A percentile compares a stretch with the other conserved stretches of the same genome.
phyloP scores from a whole-genome alignment of 2,329 filamentous ascomycete species.

The Xylaria sp. region DNA sequence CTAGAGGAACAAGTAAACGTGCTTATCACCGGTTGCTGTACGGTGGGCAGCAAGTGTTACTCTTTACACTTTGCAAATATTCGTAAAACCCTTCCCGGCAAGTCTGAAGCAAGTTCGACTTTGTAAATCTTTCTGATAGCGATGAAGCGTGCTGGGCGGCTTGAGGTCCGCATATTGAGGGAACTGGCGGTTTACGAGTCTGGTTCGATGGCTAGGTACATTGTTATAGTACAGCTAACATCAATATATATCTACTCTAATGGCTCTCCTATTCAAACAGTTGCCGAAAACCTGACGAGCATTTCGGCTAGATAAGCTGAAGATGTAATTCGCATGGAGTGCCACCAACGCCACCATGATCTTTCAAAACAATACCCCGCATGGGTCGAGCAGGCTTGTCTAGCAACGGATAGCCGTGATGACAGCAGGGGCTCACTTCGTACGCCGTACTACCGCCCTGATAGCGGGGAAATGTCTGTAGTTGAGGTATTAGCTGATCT shows the following conservation, averaged over 20 bases:
- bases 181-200: background rate
- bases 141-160: background rate
- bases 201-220: constrained; percentile 5
- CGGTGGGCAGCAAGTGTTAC: background rate
- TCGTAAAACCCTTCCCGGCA: background rate
- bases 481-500: constrained; percentile 17
- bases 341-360: background rate
- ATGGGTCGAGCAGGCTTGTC: background rate
- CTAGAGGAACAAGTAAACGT: too few species aligned
- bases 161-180: background rate
- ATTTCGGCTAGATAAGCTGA: background rate
- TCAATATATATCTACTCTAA: too few species aligned
- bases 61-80: too few species aligned
- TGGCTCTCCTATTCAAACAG: background rate
- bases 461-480: background rate
- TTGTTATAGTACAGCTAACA: background rate
- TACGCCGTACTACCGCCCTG: background rate
- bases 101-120: background rate
- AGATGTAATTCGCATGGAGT: background rate
- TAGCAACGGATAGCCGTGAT: background rate
- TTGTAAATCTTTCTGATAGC: background rate
- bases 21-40: too few species aligned
- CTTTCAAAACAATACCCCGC: too few species aligned
- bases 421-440: constrained; percentile 1
- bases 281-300: background rate